These are phyloP conservation scores for Saitozyma podzolica DNA, from an alignment of 768 basidiomycete species.

Conservation along the genomic window DNA sequence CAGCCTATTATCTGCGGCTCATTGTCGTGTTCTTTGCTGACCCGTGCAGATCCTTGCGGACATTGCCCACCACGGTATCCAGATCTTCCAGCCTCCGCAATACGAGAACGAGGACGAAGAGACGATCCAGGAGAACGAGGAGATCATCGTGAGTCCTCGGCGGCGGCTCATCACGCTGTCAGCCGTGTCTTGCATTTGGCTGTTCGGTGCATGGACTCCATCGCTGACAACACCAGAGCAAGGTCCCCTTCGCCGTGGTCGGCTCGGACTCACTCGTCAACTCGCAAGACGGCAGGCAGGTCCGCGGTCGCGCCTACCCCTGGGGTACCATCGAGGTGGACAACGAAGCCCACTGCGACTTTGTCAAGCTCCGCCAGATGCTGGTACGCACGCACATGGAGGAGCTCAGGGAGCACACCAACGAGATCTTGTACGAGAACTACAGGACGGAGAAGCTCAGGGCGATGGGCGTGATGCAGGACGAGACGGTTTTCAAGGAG, in stretches of 20 bases:
- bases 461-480: conserved; percentile 97
- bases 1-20: not conserved
- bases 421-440: conserved; percentile 93
- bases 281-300: conserved; percentile 83
- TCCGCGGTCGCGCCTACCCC: conserved; percentile 92
- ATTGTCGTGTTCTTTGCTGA: not conserved
- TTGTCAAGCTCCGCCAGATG: conserved; percentile 99
- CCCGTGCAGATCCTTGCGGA: conserved; percentile 75
- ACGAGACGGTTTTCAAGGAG: conserved; percentile 97
- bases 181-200: not conserved
- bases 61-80: conserved; percentile 91
- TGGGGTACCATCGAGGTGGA: conserved; percentile 99
- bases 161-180: not conserved
- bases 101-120: conserved; percentile 99
- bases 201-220: not conserved
- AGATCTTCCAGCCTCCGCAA: conserved; percentile 95
- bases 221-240: conserved; percentile 59
- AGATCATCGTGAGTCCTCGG: conserved; percentile 61
- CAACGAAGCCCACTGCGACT: conserved; percentile 98
- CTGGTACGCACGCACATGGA: conserved; percentile 99
- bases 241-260: conserved; percentile 97
- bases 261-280: conserved; percentile 82
- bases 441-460: conserved; percentile 95
- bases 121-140: conserved; percentile 93
- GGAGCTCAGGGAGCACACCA: conserved; percentile 95